Percentiles rank a stretch among this genome's conserved stretches.
Evolutionary conservation across 2,329 filamentous ascomycete species (phyloP).

Genomic region (Bertia moriformis): DNA sequence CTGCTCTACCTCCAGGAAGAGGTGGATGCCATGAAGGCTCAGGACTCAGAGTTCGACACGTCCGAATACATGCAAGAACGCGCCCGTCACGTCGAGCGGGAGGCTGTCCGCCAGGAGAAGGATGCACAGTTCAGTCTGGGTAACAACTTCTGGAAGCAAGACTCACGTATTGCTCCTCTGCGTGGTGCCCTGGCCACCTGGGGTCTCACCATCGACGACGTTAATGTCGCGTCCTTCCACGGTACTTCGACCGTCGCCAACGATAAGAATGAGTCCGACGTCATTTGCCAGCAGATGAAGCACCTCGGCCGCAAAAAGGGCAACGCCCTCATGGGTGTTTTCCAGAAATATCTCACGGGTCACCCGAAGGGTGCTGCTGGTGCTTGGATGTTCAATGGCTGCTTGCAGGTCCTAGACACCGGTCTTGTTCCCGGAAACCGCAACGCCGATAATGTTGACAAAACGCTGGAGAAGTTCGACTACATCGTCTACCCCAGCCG

Average conservation of each 20-base stretch:
- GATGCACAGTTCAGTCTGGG: slow-evolving; percentile 84
- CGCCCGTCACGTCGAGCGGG: slow-evolving; percentile 70
- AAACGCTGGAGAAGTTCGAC: slow-evolving; percentile 93
- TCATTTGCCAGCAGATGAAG: slow-evolving; percentile 88
- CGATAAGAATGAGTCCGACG: slow-evolving; percentile 98
- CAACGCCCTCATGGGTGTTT: slow-evolving; percentile 88
- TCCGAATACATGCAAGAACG: slow-evolving; percentile 77
- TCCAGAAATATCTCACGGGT: slow-evolving; percentile 98
- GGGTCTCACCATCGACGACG: slow-evolving; percentile 93
- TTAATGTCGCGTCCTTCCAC: slow-evolving; percentile 93
- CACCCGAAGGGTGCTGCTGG: slow-evolving; percentile 98
- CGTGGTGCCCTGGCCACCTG: slow-evolving; percentile 92
- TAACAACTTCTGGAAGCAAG: slow-evolving; percentile 98
- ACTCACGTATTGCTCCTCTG: slow-evolving; percentile 82
- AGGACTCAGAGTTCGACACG: slow-evolving; percentile 61
- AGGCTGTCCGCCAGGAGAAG: slow-evolving; percentile 81
- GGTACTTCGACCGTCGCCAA: slow-evolving; percentile 97
- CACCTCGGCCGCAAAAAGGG: slow-evolving; percentile 93
- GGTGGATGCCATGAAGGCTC: slow-evolving; percentile 75
- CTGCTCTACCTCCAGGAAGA: slow-evolving; percentile 86
- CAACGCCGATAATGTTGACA: slow-evolving; percentile 94
- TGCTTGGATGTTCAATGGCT: slow-evolving; percentile 99
- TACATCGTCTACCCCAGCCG: slow-evolving; percentile 94
- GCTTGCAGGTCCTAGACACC: slow-evolving; percentile 83
- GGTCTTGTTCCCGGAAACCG: slow-evolving; percentile 92